Percentiles rank a stretch among this genome's conserved stretches.
Evolutionary conservation across 2,329 filamentous ascomycete genomes (phyloP).

Genomic region (Cadophora malorum): DNA sequence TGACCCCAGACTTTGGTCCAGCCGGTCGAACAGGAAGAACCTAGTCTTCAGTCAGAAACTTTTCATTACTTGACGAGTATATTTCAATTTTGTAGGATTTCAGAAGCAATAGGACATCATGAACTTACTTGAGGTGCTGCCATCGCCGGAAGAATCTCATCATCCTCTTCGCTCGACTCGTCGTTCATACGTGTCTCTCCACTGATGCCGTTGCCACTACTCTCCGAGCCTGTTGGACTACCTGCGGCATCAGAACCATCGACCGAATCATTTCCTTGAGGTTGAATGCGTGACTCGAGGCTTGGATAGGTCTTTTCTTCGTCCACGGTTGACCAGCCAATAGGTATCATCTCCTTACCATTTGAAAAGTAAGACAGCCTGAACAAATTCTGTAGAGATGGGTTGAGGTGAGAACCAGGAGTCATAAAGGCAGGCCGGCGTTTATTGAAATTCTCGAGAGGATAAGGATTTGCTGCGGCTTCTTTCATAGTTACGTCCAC

Average conservation of each 20-base stretch:
- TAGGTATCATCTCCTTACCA: constrained; percentile 66
- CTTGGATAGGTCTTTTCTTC: constrained; percentile 61
- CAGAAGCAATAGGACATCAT: constrained; percentile 9
- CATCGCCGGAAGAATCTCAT: constrained; percentile 26
- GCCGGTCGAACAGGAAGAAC: constrained; percentile 44
- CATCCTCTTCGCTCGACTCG: constrained; percentile 60
- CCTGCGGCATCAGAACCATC: constrained; percentile 39
- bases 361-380: constrained; percentile 70
- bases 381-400: constrained; percentile 74
- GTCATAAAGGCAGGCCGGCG: constrained; percentile 59
- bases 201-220: constrained; percentile 51
- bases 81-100: not conserved
- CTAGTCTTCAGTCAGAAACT: constrained; percentile 41
- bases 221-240: constrained; percentile 53
- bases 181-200: constrained; percentile 61
- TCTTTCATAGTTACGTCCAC: constrained; percentile 90
- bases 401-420: constrained; percentile 63
- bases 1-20: constrained; percentile 36
- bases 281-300: constrained; percentile 54
- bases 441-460: constrained; percentile 30
- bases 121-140: constrained; percentile 36
- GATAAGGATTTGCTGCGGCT: constrained; percentile 44
- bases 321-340: constrained; percentile 70
- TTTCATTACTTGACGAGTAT: not conserved
- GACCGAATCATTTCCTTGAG: constrained; percentile 26